Conservation (phyloP, 2,329 filamentous ascomycete genomes). For the Pseudocercospora eumusae region DNA sequence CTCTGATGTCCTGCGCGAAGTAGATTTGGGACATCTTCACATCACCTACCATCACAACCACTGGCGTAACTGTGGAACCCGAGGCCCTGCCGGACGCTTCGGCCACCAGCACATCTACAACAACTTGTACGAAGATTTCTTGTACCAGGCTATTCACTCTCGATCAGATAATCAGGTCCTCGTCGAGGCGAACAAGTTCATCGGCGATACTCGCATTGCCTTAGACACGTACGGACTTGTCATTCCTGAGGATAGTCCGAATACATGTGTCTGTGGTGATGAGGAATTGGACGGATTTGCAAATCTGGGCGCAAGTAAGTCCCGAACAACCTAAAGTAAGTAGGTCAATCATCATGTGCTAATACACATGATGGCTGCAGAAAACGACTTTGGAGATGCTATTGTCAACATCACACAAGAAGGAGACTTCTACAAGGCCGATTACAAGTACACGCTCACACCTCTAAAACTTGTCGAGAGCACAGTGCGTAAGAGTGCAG, state of each 20-base stretch:
- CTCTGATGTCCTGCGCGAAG: conserved; percentile 43
- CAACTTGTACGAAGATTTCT: conserved; percentile 52
- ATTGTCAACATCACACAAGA: conserved; percentile 56
- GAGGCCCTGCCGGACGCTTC: conserved; percentile 53
- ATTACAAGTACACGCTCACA: conserved; percentile 54
- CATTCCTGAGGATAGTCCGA: conserved; percentile 58
- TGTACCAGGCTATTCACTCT: conserved; percentile 54
- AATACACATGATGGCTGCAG: no score
- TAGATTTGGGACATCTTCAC: conserved; percentile 50
- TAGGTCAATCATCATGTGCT: no score
- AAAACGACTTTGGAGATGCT: conserved; percentile 54
- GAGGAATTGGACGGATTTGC: conserved; percentile 58
- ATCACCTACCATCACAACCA: conserved; percentile 56
- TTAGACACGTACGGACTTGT: conserved; percentile 58
- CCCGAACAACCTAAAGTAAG: no score
- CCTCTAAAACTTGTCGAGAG: conserved; percentile 13
- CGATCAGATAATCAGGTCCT: conserved; percentile 54
- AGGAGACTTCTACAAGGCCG: conserved; percentile 53
- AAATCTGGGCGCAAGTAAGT: conserved; percentile 56
- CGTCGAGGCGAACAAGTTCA: conserved; percentile 54
- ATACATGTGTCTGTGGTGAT: conserved; percentile 56
- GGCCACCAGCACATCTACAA: conserved; percentile 55
- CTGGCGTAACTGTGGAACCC: conserved; percentile 51
- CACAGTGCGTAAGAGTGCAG: conserved; percentile 16
- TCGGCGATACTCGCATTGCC: conserved; percentile 52